Percentiles rank a stretch among this genome's conserved stretches.
Conservation (phyloP, 306 rosid species). For the Hippophae rhamnoides region DNA sequence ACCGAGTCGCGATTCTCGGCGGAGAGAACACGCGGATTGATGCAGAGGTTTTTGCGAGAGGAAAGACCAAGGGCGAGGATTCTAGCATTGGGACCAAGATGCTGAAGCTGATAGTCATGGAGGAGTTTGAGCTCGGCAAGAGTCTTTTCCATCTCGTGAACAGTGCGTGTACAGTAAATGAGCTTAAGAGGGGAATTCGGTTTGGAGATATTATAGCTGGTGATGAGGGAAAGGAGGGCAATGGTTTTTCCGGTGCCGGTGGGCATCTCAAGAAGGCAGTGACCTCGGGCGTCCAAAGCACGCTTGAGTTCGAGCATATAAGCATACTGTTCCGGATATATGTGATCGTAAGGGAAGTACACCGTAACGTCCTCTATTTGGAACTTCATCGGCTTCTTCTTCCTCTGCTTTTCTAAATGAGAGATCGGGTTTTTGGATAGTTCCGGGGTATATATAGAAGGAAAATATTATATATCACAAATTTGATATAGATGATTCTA, state of each 20-base stretch:
- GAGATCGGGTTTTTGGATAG: not conserved
- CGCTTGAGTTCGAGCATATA: slow-evolving; percentile 88
- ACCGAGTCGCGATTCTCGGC: slow-evolving; percentile 78
- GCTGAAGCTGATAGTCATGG: slow-evolving; percentile 50
- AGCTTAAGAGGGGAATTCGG: slow-evolving; percentile 70
- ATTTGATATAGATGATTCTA: too few relatives aligned
- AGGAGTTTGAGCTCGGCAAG: slow-evolving; percentile 72
- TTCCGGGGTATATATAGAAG: too few relatives aligned
- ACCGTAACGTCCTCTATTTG: slow-evolving; percentile 66
- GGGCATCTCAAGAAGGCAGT: slow-evolving; percentile 86
- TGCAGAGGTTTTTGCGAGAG: slow-evolving; percentile 75
- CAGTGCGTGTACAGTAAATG: slow-evolving; percentile 89
- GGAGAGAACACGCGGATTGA: slow-evolving; percentile 44
- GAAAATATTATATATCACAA: too few relatives aligned
- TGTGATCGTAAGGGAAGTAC: slow-evolving; percentile 82
- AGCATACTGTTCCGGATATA: slow-evolving; percentile 81
- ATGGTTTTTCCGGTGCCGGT: slow-evolving; percentile 92
- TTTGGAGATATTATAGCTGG: slow-evolving; percentile 69
- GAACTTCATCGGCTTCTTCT: slow-evolving; percentile 51
- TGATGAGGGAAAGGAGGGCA: slow-evolving; percentile 71
- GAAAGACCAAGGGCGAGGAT: slow-evolving; percentile 74
- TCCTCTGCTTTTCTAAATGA: not conserved
- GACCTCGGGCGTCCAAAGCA: slow-evolving; percentile 82
- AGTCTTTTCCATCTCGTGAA: slow-evolving; percentile 97
- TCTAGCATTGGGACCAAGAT: slow-evolving; percentile 50